Percentiles rank a stretch among this genome's conserved stretches.
Evolutionary conservation across 148 eudicot genomes (phyloP).

Genomic region (Chenopodium formosanum): DNA sequence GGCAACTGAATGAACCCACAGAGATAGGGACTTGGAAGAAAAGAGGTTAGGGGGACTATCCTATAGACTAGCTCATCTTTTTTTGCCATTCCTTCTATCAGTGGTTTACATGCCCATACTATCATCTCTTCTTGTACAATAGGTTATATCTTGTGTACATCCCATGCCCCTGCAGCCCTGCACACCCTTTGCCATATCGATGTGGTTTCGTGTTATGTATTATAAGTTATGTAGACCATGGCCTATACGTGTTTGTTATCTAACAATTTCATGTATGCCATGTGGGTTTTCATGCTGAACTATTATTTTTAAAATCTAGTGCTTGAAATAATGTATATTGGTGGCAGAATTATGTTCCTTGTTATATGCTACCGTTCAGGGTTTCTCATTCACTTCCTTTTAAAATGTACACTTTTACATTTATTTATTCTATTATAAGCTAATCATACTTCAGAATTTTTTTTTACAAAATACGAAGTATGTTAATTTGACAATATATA

Average conservation of each 20-base stretch:
- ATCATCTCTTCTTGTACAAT: not conserved
- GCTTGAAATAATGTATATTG: no score
- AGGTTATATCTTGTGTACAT: not conserved
- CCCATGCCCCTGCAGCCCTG: not conserved
- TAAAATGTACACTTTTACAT: no score
- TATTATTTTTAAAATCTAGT: no score
- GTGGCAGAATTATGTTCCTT: no score
- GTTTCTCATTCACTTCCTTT: no score
- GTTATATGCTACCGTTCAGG: no score
- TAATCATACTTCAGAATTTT: no score
- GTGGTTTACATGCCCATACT: not conserved
- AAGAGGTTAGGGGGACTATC: not conserved
- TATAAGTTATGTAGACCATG: not conserved
- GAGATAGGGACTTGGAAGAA: not conserved
- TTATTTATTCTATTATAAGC: no score
- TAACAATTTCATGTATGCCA: not conserved
- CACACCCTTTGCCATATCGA: not conserved
- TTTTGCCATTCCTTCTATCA: not conserved
- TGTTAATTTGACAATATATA: no score
- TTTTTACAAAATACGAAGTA: no score
- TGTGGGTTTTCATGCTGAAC: no score
- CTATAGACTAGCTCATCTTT: not conserved
- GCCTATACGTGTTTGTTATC: not conserved
- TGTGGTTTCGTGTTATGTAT: not conserved
- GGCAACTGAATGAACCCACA: not conserved